phyloP scores from a whole-genome alignment of 73 alveolate species.

The Paramecium sexaurelia region DNA sequence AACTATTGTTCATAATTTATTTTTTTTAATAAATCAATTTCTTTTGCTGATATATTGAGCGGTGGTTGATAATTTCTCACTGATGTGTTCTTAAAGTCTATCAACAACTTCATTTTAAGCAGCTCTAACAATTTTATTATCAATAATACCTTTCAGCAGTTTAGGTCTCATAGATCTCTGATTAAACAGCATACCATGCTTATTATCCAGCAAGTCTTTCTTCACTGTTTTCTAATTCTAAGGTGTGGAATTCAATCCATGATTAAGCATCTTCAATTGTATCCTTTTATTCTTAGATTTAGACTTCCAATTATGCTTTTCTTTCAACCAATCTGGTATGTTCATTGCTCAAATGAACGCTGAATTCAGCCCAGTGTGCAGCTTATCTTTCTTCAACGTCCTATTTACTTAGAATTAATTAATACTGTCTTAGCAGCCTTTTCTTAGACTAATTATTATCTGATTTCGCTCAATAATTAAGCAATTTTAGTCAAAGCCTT shows the following conservation, averaged over 20 bases:
- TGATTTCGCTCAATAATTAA: constrained; percentile 50
- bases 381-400: constrained; percentile 60
- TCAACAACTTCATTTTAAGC: constrained; percentile 44
- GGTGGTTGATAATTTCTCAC: constrained; percentile 52
- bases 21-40: constrained; percentile 42
- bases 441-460: constrained; percentile 46
- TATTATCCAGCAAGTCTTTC: constrained; percentile 50
- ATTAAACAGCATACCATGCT: constrained; percentile 43
- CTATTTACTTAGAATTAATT: neutral
- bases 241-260: constrained; percentile 64
- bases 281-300: constrained; percentile 53
- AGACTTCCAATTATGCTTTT: constrained; percentile 40
- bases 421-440: constrained; percentile 25
- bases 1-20: constrained; percentile 46
- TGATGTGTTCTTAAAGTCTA: constrained; percentile 61
- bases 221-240: constrained; percentile 51
- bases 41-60: constrained; percentile 49
- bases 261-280: constrained; percentile 52
- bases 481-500: constrained; percentile 51
- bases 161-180: constrained; percentile 21
- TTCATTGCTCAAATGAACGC: constrained; percentile 52
- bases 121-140: neutral
- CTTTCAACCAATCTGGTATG: constrained; percentile 60
- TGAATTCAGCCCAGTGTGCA: constrained; percentile 55
- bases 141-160: constrained; percentile 42